These are phyloP conservation scores for Neoascochyta sp. DNA, from an alignment of 2,329 filamentous ascomycete species.

Conservation along the genomic window DNA sequence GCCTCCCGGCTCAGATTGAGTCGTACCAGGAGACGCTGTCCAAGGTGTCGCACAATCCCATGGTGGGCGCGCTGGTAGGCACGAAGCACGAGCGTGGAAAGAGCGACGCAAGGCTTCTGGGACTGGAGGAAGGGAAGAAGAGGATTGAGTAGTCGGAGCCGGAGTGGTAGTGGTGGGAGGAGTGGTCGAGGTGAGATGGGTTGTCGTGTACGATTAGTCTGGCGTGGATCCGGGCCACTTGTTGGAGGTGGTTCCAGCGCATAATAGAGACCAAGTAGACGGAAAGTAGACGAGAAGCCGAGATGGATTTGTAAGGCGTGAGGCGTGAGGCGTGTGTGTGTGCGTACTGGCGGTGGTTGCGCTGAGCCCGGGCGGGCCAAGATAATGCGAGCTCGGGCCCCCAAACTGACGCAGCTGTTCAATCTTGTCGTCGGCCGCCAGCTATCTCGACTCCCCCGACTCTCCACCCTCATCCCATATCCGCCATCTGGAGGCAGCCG, in stretches of 20 bases:
- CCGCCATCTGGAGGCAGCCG: slow-evolving; percentile 41
- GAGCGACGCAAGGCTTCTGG: slow-evolving; percentile 76
- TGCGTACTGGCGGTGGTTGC: too few relatives aligned
- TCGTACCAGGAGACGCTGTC: slow-evolving; percentile 83
- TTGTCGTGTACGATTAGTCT: neutral
- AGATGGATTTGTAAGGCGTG: too few relatives aligned
- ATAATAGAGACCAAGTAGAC: neutral
- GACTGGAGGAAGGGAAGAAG: slow-evolving; percentile 96
- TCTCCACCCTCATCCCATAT: slow-evolving; percentile 17
- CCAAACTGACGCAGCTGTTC: too few relatives aligned
- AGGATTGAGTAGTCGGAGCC: slow-evolving; percentile 87
- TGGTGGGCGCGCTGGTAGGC: slow-evolving; percentile 70
- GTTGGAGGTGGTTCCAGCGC: neutral
- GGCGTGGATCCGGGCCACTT: neutral
- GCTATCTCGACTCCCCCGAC: too few relatives aligned
- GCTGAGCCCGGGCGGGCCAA: too few relatives aligned
- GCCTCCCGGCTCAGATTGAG: slow-evolving; percentile 78
- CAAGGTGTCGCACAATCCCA: slow-evolving; percentile 74
- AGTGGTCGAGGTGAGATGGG: neutral
- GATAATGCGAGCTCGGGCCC: too few relatives aligned
- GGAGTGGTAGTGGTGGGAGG: too few relatives aligned
- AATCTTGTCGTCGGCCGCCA: too few relatives aligned
- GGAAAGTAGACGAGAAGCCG: neutral
- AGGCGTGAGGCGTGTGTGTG: too few relatives aligned
- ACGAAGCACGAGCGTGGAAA: slow-evolving; percentile 72